Conservation (phyloP, 441 rosid genomes). For the Geranium incanum region DNA sequence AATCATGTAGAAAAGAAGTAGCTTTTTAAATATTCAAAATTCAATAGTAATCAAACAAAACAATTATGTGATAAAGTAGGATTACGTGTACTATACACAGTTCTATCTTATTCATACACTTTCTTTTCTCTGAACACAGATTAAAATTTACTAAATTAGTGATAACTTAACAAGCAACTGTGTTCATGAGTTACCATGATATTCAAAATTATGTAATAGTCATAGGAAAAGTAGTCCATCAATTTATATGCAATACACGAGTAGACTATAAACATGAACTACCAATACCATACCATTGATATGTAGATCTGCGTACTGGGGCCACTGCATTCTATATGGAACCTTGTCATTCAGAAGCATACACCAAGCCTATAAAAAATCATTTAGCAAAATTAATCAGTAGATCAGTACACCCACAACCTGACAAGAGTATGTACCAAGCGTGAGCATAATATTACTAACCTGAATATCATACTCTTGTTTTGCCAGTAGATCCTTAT, state of each 20-base stretch:
- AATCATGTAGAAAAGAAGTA: not conserved
- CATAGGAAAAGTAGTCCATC: not conserved
- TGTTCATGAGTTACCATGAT: not conserved
- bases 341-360: constrained; percentile 94
- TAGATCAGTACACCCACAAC: constrained; percentile 17
- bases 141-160: not conserved
- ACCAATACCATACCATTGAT: constrained; percentile 69
- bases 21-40: not conserved
- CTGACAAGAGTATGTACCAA: constrained; percentile 1
- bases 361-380: constrained; percentile 6
- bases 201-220: not conserved
- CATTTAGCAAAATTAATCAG: constrained; percentile 17
- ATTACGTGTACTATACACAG: not conserved
- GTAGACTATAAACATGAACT: not conserved
- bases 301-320: constrained; percentile 85
- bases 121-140: not conserved
- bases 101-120: not conserved
- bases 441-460: constrained; percentile 5
- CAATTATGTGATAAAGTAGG: not conserved
- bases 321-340: constrained; percentile 97
- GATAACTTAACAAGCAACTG: not conserved
- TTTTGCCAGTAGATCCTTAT: constrained; percentile 61
- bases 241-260: not conserved
- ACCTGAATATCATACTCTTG: constrained; percentile 89
- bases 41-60: not conserved